Evolutionary conservation across 805 yeast genomes (phyloP).

Genomic region (Saccharomyces jurei): DNA sequence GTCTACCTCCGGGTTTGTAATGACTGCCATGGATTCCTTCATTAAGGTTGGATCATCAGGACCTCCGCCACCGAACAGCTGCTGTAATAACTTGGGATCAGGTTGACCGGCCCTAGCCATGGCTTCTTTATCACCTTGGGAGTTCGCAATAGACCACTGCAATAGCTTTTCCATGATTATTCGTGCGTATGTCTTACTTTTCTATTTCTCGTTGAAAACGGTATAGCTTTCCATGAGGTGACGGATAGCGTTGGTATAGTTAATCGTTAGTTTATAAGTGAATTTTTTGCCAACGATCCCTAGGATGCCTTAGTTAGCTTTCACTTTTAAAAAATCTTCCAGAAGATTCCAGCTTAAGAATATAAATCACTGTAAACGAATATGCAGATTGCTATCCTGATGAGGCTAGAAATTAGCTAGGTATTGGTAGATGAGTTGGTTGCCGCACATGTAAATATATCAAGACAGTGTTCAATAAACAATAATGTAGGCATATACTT

Average conservation of each 20-base stretch:
- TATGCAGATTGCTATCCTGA: not conserved
- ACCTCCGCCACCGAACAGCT: conserved; percentile 63
- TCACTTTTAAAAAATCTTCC: not conserved
- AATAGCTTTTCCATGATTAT: conserved; percentile 73
- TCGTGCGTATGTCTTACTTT: not conserved
- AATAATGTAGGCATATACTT: not conserved
- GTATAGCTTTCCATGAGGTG: not conserved
- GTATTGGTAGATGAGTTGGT: not conserved
- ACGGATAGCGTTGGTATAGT: not conserved
- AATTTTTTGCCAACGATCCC: not conserved
- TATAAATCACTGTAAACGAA: not conserved
- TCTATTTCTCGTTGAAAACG: not conserved
- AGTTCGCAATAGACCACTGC: conserved; percentile 84
- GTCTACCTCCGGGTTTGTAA: conserved; percentile 48
- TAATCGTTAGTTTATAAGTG: not conserved
- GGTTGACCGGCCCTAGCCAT: conserved; percentile 55
- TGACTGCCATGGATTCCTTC: conserved; percentile 64
- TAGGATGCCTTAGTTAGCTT: not conserved
- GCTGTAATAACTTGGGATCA: conserved; percentile 71
- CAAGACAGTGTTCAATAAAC: not conserved
- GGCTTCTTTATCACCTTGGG: conserved; percentile 65
- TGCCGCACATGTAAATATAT: not conserved
- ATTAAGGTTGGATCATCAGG: conserved; percentile 86
- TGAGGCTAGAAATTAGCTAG: not conserved
- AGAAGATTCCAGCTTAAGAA: not conserved